These are phyloP conservation scores for Trichocomaceae sp. DNA, from an alignment of 2,329 filamentous ascomycete genomes.

Conservation along the genomic window DNA sequence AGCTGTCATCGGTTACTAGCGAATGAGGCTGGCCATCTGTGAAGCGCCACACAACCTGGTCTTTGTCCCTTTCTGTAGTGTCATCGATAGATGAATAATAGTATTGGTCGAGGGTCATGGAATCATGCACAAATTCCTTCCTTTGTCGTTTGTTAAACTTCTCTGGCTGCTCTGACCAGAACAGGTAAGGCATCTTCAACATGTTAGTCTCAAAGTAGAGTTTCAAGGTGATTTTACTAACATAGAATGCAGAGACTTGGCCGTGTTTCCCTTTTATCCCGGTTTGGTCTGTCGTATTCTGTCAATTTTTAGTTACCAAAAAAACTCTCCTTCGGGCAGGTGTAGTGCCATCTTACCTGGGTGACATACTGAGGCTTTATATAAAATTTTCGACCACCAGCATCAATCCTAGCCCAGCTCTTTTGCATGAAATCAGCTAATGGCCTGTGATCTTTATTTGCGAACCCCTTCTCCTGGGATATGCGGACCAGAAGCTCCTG, in stretches of 20 bases:
- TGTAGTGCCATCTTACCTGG: background rate
- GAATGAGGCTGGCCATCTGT: background rate
- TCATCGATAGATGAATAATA: constrained; percentile 13
- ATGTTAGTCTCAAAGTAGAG: background rate
- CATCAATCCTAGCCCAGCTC: constrained; percentile 8
- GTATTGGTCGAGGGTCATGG: constrained; percentile 16
- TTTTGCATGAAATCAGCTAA: constrained; percentile 8
- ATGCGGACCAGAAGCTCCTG: background rate
- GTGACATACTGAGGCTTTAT: constrained; percentile 13
- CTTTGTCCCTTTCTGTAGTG: constrained; percentile 10
- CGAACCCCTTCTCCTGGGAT: background rate
- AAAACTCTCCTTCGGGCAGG: background rate
- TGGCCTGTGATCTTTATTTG: constrained; percentile 7
- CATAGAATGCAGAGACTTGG: background rate
- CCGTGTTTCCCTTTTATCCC: background rate
- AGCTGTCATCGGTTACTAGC: background rate
- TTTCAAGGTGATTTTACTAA: background rate
- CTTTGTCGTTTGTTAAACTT: background rate
- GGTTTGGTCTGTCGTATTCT: background rate
- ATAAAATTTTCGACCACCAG: constrained; percentile 10
- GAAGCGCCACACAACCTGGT: constrained; percentile 12
- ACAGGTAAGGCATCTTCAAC: background rate
- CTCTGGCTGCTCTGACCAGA: background rate
- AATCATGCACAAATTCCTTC: constrained; percentile 1
- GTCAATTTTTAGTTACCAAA: background rate